A percentile compares a stretch with the other conserved stretches of the same genome.
Conservation (phyloP, 352 stramenopile species). For the Phytophthora tentaculata region DNA sequence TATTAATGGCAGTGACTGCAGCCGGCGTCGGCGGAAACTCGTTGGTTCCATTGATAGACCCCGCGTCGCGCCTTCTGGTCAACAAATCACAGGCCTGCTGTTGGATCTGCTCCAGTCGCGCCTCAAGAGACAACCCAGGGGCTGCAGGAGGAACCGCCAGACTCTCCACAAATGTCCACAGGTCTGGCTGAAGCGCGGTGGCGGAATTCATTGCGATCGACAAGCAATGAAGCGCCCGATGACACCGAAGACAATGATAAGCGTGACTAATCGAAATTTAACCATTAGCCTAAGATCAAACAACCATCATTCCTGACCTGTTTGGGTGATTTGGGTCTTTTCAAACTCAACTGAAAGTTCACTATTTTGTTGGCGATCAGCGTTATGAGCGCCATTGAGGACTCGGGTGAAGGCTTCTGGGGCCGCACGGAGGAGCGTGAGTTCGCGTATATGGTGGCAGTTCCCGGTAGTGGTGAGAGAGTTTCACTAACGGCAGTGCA, state of each 20-base stretch:
- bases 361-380: slow-evolving; percentile 17
- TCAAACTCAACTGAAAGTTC: slow-evolving; percentile 5
- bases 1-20: slow-evolving; percentile 1
- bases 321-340: background rate
- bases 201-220: slow-evolving; percentile 26
- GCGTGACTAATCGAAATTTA: background rate
- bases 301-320: slow-evolving; percentile 23
- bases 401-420: slow-evolving; percentile 34
- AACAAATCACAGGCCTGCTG: slow-evolving; percentile 45
- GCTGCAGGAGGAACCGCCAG: slow-evolving; percentile 19
- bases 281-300: background rate
- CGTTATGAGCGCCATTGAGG: slow-evolving; percentile 24
- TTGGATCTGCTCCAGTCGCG: slow-evolving; percentile 41
- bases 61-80: slow-evolving; percentile 14
- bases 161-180: slow-evolving; percentile 64
- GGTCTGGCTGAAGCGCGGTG: slow-evolving; percentile 30
- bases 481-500: slow-evolving; percentile 43
- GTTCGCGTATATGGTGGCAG: slow-evolving; percentile 43
- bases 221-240: background rate
- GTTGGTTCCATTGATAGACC: slow-evolving; percentile 15
- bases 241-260: slow-evolving; percentile 13
- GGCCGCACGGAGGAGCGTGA: slow-evolving; percentile 40
- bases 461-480: background rate
- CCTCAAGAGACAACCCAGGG: slow-evolving; percentile 8
- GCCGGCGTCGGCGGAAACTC: slow-evolving; percentile 4